Percentiles rank a stretch among this genome's conserved stretches.
Conservation (phyloP, 495 filamentous ascomycete species). For the Xylaria sp. region DNA sequence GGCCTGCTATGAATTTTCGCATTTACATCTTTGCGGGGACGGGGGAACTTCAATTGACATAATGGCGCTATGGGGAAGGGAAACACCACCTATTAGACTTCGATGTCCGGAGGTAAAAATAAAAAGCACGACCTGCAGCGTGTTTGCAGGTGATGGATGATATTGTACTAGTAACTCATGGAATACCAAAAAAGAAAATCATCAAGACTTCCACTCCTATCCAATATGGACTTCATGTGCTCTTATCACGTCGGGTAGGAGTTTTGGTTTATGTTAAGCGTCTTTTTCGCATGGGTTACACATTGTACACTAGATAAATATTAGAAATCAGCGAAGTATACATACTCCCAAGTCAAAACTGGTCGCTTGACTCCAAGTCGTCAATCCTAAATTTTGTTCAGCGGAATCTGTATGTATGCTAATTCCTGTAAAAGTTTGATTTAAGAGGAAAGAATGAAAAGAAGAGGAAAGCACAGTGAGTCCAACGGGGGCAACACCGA, state of each 20-base stretch:
- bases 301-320: not conserved
- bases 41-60: constrained; percentile 38
- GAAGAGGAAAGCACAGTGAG: not conserved
- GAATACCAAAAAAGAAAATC: constrained; percentile 21
- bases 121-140: constrained; percentile 31
- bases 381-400: not conserved
- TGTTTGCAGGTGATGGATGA: constrained; percentile 16
- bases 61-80: constrained; percentile 36
- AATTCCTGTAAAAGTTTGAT: not conserved
- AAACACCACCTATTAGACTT: constrained; percentile 40
- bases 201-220: constrained; percentile 11
- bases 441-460: not conserved
- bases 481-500: not conserved
- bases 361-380: not conserved
- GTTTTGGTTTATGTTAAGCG: not conserved
- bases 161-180: constrained; percentile 27
- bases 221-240: not conserved
- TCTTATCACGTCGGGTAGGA: not conserved
- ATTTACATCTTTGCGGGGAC: constrained; percentile 38
- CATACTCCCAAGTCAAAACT: not conserved
- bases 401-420: not conserved
- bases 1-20: constrained; percentile 36
- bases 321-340: not conserved
- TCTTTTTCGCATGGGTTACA: not conserved
- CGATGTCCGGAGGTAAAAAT: constrained; percentile 40